These are phyloP conservation scores for Candida rishiriensis DNA, from an alignment of 805 yeast genomes.

Conservation along the genomic window DNA sequence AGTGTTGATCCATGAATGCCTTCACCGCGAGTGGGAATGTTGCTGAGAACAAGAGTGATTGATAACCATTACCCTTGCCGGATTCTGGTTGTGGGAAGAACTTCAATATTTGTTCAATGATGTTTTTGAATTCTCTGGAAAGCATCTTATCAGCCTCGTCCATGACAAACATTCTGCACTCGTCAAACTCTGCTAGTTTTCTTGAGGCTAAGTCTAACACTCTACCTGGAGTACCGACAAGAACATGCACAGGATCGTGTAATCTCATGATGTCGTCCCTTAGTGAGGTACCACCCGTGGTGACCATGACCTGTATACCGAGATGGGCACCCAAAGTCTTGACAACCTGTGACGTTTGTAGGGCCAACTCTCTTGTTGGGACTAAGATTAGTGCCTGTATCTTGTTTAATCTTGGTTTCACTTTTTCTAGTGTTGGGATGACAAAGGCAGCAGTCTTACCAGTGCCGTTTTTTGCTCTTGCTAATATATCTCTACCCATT, in stretches of 20 bases:
- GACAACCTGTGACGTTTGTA: conserved; percentile 96
- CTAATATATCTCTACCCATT: conserved; percentile 92
- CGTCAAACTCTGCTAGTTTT: conserved; percentile 78
- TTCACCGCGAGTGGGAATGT: conserved; percentile 95
- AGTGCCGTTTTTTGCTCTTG: conserved; percentile 97
- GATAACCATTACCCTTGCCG: conserved; percentile 47
- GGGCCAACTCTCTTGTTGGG: conserved; percentile 96
- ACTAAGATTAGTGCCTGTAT: conserved; percentile 91
- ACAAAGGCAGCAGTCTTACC: conserved; percentile 98
- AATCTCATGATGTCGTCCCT: conserved; percentile 93
- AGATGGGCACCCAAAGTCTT: conserved; percentile 93
- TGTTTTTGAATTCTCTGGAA: conserved; percentile 80
- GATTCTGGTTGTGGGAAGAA: conserved; percentile 59
- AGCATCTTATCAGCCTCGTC: conserved; percentile 99
- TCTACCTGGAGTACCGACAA: conserved; percentile 98
- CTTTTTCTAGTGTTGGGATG: conserved; percentile 85
- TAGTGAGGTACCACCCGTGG: conserved; percentile 95
- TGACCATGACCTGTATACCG: conserved; percentile 91
- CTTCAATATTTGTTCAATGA: conserved; percentile 79
- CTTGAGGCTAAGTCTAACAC: conserved; percentile 90
- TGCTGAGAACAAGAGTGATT: conserved; percentile 86
- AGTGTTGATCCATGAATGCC: conserved; percentile 85
- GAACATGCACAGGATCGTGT: conserved; percentile 86
- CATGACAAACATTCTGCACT: conserved; percentile 87
- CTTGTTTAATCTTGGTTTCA: conserved; percentile 76